Conservation (phyloP, 2,329 filamentous ascomycete species). For the Cryphonectria radicalis region DNA sequence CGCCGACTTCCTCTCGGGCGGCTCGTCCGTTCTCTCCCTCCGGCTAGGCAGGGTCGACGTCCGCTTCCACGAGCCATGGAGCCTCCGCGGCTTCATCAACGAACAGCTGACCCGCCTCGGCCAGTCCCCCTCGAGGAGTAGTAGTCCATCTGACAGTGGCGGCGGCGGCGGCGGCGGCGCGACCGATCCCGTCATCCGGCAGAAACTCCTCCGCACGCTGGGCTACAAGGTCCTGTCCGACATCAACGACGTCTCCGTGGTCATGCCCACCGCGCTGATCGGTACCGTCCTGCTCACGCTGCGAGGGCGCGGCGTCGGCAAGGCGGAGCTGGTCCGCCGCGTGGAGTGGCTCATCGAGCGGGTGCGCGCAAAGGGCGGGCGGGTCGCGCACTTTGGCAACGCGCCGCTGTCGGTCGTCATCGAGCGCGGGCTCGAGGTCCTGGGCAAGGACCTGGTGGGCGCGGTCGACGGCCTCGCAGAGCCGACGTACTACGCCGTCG, state of each 20-base stretch:
- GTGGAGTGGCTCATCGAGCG: slow-evolving; percentile 89
- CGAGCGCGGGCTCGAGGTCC: slow-evolving; percentile 85
- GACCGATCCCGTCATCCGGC: slow-evolving; percentile 58
- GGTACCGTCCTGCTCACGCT: slow-evolving; percentile 92
- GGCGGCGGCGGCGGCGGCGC: slow-evolving; percentile 50
- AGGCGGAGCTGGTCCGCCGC: slow-evolving; percentile 79
- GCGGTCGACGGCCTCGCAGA: slow-evolving; percentile 79
- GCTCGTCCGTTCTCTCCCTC: slow-evolving; percentile 83
- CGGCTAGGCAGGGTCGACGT: slow-evolving; percentile 92
- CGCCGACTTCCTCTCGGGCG: slow-evolving; percentile 81
- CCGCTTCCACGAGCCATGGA: slow-evolving; percentile 96
- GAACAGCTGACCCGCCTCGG: slow-evolving; percentile 69
- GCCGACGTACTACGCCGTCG: slow-evolving; percentile 91
- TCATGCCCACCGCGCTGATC: slow-evolving; percentile 97
- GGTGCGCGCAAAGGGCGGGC: slow-evolving; percentile 82
- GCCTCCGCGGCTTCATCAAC: slow-evolving; percentile 77
- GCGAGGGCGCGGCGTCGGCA: slow-evolving; percentile 88
- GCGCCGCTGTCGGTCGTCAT: slow-evolving; percentile 80
- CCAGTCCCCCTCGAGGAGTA: slow-evolving; percentile 48
- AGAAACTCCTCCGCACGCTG: slow-evolving; percentile 80
- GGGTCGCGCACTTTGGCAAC: slow-evolving; percentile 90
- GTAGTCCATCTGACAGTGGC: slow-evolving; percentile 48
- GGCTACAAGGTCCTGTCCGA: slow-evolving; percentile 92
- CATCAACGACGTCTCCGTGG: slow-evolving; percentile 94
- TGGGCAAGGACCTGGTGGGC: slow-evolving; percentile 88